Evolutionary conservation across 1,284 basidiomycete species (phyloP), one percentile per base, ranked within the genome.

Genomic region (Xerocomus amazonicus): DNA sequence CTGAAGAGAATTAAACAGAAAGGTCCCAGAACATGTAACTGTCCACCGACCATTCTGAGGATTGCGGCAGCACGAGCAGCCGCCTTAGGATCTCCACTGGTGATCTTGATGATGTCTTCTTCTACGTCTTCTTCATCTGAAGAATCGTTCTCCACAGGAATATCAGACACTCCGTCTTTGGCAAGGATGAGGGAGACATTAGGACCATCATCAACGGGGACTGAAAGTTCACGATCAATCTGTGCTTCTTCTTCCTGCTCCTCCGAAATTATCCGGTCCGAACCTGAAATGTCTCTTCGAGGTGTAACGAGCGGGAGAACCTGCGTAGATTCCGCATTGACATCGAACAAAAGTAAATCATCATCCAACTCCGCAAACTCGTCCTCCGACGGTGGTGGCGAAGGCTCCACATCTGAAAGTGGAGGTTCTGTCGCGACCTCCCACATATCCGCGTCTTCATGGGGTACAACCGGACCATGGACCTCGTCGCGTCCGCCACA

Each of bases 61-160:
- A 95, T 92, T 0, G 92, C 92, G 17, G 89, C 91, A n/a, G 91
- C 92, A 42, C 89, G 73, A 6, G 92, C 92, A 41, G 92, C 92
- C 10, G 88, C 89, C 51, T 77, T 75, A 0, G 92, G 89, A 65
- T 94, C 87, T 12, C 80, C 77, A 48, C 87, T 90, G 1, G 84
- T 84, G 54, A 95, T 87, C 69, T 90, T 87, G 55, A 95, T 73
- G 6, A 82, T 57, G 13, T 60, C 77, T 31, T 73, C 63, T 12
- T 66, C 58, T 10, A 66, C 63, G 4, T 59, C 70, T 13, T 70
- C 70, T 14, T 62, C 61, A 42, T 57, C 62, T 9, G 59, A 57
- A 33, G 53, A 52, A 38, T 32, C 45, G 3, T 49, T 51, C 3
- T 40, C 51, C 37, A 43, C 32, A 14, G 27, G 13, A 3, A 16